phyloP scores from a whole-genome alignment of 164 flowering plant species.

The Amborella trichopoda region DNA sequence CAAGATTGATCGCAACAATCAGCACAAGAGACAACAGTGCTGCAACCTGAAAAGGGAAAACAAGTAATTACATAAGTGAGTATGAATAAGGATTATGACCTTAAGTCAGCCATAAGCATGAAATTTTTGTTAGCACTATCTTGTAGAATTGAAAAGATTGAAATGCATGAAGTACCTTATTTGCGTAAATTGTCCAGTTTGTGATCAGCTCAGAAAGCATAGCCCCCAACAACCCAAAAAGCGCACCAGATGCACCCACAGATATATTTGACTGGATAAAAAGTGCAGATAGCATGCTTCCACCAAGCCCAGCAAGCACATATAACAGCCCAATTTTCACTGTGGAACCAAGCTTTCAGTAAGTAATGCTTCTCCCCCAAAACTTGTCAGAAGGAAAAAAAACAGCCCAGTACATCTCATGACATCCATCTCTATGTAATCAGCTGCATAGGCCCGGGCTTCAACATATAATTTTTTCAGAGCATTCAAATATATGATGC shows the following conservation, averaged over 20 bases:
- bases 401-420: no score
- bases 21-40: conserved; percentile 59
- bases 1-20: conserved; percentile 61
- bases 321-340: conserved; percentile 69
- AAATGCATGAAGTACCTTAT: conserved; percentile 37
- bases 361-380: no score
- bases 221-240: conserved; percentile 77
- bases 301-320: conserved; percentile 70
- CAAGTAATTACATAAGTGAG: not conserved
- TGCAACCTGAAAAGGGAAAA: conserved; percentile 33
- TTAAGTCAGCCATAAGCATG: not conserved
- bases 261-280: conserved; percentile 61
- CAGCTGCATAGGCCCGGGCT: no score
- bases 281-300: conserved; percentile 65
- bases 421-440: no score
- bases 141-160: not conserved
- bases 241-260: conserved; percentile 96
- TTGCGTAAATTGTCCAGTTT: conserved; percentile 89
- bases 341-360: no score
- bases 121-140: no score
- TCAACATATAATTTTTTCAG: no score
- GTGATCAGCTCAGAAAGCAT: conserved; percentile 89
- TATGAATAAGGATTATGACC: not conserved
- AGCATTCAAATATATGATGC: no score
- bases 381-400: no score